phyloP scores from a whole-genome alignment of 345 rosid species.

The Durio zibethinus region DNA sequence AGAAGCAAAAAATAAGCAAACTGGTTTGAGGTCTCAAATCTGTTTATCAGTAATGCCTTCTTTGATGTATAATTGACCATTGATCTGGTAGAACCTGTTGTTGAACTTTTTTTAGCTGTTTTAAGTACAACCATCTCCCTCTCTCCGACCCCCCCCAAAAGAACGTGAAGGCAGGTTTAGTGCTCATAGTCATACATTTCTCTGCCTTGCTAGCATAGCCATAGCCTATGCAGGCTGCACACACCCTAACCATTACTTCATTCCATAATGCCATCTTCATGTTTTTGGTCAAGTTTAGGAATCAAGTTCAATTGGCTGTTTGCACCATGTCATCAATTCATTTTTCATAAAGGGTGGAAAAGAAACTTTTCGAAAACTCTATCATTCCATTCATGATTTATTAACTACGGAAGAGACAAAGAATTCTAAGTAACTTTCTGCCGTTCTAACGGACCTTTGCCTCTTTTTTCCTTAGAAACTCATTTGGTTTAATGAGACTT shows the following conservation, averaged over 20 bases:
- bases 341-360: background rate
- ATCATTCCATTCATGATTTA: background rate
- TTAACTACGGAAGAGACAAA: background rate
- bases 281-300: background rate
- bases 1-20: background rate
- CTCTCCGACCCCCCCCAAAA: background rate
- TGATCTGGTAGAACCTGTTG: background rate
- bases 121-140: background rate
- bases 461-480: background rate
- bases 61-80: background rate
- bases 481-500: constrained; percentile 1
- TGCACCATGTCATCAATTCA: background rate
- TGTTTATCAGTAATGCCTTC: background rate
- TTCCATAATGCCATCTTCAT: background rate
- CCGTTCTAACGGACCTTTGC: background rate
- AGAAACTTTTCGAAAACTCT: background rate
- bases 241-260: background rate
- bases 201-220: background rate
- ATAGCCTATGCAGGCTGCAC: background rate
- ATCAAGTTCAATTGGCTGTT: background rate
- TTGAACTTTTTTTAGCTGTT: background rate
- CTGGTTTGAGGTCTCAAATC: background rate
- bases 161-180: background rate
- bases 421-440: background rate
- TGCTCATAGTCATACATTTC: background rate